These are phyloP conservation scores for Leccinum uliginosum DNA, from an alignment of 768 basidiomycete genomes.

Conservation along the genomic window DNA sequence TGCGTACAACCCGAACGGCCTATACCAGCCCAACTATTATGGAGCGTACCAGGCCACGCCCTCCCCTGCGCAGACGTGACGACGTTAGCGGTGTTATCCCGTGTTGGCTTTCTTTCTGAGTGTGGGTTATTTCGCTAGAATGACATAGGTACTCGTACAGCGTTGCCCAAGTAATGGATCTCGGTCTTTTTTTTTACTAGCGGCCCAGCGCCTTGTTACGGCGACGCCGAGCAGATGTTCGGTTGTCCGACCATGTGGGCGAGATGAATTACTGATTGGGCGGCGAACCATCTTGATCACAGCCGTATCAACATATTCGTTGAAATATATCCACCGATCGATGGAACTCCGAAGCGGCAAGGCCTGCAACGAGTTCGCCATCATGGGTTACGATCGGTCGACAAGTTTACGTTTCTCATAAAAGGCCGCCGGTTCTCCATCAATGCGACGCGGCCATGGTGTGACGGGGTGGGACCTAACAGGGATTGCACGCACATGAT, in stretches of 20 bases:
- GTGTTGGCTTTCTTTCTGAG: neutral
- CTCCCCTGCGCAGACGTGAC: conserved; percentile 29
- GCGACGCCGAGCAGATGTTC: neutral
- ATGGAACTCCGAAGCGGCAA: neutral
- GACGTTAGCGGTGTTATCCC: neutral
- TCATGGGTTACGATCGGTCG: neutral
- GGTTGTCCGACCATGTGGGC: neutral
- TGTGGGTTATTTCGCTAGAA: conserved; percentile 15
- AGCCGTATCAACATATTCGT: neutral
- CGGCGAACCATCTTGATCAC: neutral
- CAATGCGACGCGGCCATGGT: neutral
- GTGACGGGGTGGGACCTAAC: no score
- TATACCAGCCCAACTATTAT: conserved; percentile 31
- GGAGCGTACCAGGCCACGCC: conserved; percentile 31
- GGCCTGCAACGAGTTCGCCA: neutral
- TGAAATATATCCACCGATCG: neutral
- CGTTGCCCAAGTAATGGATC: conserved; percentile 16
- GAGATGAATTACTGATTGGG: neutral
- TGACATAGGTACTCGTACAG: conserved; percentile 15
- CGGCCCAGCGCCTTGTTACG: neutral
- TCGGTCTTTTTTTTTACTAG: neutral
- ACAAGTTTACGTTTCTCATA: neutral
- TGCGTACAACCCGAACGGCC: conserved; percentile 11
- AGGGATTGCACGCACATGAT: neutral
- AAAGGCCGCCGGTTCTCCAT: neutral